Evolutionary conservation across 805 yeast species (phyloP).

Genomic region (Schwanniomyces polymorphus): DNA sequence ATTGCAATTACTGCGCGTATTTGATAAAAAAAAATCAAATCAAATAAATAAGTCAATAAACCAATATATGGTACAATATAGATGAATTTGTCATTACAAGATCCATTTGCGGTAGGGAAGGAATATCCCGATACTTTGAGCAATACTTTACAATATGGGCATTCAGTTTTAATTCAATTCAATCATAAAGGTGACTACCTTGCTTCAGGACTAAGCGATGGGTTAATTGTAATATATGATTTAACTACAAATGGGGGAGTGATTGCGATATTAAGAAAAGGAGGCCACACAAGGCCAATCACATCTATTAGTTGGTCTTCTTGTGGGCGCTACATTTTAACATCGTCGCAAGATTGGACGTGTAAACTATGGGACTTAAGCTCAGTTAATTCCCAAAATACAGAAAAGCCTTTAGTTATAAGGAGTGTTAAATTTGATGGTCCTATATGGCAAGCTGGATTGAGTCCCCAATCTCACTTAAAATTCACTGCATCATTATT

Average conservation of each 20-base stretch:
- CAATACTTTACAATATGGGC: slow-evolving; percentile 65
- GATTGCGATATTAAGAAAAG: slow-evolving; percentile 48
- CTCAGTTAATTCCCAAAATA: slow-evolving; percentile 19
- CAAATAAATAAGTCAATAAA: not conserved
- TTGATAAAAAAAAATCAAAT: not conserved
- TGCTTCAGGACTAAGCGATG: slow-evolving; percentile 78
- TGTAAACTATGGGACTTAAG: slow-evolving; percentile 78
- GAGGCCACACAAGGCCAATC: slow-evolving; percentile 69
- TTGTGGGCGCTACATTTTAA: slow-evolving; percentile 67
- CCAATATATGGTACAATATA: not conserved
- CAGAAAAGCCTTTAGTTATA: slow-evolving; percentile 27
- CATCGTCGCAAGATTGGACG: slow-evolving; percentile 81
- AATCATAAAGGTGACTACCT: slow-evolving; percentile 79
- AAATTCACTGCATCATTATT: slow-evolving; percentile 62
- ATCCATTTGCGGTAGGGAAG: slow-evolving; percentile 87
- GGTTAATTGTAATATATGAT: slow-evolving; percentile 72
- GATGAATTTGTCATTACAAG: slow-evolving; percentile 82
- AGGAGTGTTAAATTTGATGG: slow-evolving; percentile 56
- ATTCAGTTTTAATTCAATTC: slow-evolving; percentile 65
- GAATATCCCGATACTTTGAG: slow-evolving; percentile 88
- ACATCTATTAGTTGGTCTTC: slow-evolving; percentile 75
- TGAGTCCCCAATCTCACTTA: slow-evolving; percentile 49
- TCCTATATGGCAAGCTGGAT: slow-evolving; percentile 69
- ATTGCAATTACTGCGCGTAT: not conserved
- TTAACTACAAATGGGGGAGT: slow-evolving; percentile 61